A percentile compares a stretch with the other conserved stretches of the same genome.
Evolutionary conservation across 805 yeast species (phyloP).

Genomic region (Debaryomyces prosopidis): DNA sequence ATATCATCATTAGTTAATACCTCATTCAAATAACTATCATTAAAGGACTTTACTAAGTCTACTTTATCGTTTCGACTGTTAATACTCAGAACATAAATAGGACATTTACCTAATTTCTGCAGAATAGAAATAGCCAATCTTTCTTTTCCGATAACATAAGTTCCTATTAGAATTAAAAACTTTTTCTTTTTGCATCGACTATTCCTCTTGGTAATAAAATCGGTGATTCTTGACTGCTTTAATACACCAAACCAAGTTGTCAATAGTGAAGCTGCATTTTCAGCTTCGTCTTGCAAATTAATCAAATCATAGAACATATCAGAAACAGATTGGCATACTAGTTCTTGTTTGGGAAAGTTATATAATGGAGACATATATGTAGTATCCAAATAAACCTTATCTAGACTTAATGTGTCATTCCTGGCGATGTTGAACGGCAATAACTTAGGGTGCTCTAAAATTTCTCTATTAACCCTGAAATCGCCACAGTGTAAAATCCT

Average conservation of each 20-base stretch:
- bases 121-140: slow-evolving; percentile 72
- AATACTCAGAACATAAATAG: slow-evolving; percentile 52
- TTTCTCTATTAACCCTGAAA: slow-evolving; percentile 65
- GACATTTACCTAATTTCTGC: slow-evolving; percentile 44
- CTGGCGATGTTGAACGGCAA: slow-evolving; percentile 16
- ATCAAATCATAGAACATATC: slow-evolving; percentile 47
- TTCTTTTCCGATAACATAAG: slow-evolving; percentile 93
- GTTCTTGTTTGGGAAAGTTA: slow-evolving; percentile 74
- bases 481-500: slow-evolving; percentile 86
- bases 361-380: slow-evolving; percentile 80
- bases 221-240: slow-evolving; percentile 42
- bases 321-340: slow-evolving; percentile 63
- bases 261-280: slow-evolving; percentile 16
- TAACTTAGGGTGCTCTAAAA: slow-evolving; percentile 43
- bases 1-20: slow-evolving; percentile 31
- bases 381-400: slow-evolving; percentile 81
- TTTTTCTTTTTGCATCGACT: slow-evolving; percentile 30
- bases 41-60: slow-evolving; percentile 45
- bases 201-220: slow-evolving; percentile 19
- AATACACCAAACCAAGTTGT: slow-evolving; percentile 33
- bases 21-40: slow-evolving; percentile 40
- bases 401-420: slow-evolving; percentile 26
- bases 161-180: slow-evolving; percentile 70
- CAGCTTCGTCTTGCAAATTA: slow-evolving; percentile 21
- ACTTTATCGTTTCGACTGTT: slow-evolving; percentile 45